A percentile compares a stretch with the other conserved stretches of the same genome.
These are phyloP conservation scores for Cyclocybe cylindracea DNA, from an alignment of 768 basidiomycete species.

Conservation along the genomic window DNA sequence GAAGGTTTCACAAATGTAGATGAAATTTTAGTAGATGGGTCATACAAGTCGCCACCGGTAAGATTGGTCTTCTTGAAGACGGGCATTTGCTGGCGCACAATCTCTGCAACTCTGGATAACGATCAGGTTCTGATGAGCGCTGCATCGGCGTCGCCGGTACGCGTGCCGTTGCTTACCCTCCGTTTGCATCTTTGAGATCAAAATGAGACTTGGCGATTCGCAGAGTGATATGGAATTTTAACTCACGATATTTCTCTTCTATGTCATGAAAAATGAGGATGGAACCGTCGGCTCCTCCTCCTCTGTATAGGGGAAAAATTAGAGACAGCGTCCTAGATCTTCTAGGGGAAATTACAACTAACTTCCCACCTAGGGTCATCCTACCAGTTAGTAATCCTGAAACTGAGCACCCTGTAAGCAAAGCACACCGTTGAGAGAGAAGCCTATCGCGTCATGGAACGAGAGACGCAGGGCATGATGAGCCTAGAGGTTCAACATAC, in stretches of 20 bases:
- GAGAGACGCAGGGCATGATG: slow-evolving; percentile 18
- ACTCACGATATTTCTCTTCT: slow-evolving; percentile 22
- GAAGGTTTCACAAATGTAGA: not conserved
- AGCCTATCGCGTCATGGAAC: slow-evolving; percentile 19
- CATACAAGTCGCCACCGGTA: slow-evolving; percentile 25
- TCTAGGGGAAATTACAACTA: not conserved
- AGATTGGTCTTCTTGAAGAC: slow-evolving; percentile 15
- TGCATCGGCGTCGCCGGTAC: not conserved
- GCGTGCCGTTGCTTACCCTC: slow-evolving; percentile 11
- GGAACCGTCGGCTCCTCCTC: slow-evolving; percentile 32
- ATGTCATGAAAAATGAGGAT: slow-evolving; percentile 26
- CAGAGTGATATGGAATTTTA: not conserved
- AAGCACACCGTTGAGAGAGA: slow-evolving; percentile 17
- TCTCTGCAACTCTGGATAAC: slow-evolving; percentile 15
- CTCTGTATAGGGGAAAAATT: not conserved
- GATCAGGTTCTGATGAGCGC: not conserved
- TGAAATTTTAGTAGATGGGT: not conserved
- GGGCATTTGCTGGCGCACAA: slow-evolving; percentile 13
- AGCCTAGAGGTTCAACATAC: not conserved
- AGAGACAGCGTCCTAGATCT: not conserved
- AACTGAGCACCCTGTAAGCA: too few species aligned
- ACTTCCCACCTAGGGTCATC: slow-evolving; percentile 4
- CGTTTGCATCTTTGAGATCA: slow-evolving; percentile 13
- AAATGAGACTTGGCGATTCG: not conserved
- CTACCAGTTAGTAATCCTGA: too few species aligned